Conservation (phyloP, 1,284 basidiomycete species). For the Cryptococcus deneoformans region DNA sequence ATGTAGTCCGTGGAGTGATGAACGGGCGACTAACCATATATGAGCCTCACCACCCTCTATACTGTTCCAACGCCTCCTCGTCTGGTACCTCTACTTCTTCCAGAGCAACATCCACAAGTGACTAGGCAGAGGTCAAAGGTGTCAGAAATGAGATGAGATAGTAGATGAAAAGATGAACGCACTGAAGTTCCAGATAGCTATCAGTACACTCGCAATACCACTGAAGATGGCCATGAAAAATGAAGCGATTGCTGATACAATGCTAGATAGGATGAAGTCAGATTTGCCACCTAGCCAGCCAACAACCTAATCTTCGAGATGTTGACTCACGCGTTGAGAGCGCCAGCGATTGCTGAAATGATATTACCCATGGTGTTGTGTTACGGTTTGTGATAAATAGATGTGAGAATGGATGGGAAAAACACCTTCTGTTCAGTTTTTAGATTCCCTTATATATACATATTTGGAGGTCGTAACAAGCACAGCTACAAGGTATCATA, state of each 20-base stretch:
- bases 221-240: constrained; percentile 36
- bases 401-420: neutral
- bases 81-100: constrained; percentile 11
- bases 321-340: constrained; percentile 17
- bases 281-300: neutral
- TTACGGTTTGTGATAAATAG: neutral
- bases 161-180: constrained; percentile 2
- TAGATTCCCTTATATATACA: too few species aligned
- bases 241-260: constrained; percentile 20
- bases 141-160: neutral
- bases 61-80: constrained; percentile 29
- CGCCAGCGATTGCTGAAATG: constrained; percentile 34
- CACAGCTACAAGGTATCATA: too few species aligned
- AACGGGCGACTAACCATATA: too few species aligned
- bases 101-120: constrained; percentile 30
- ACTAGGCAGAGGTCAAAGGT: constrained; percentile 3
- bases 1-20: too few species aligned
- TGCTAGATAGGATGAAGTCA: neutral
- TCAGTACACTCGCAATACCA: constrained; percentile 32
- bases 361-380: constrained; percentile 28
- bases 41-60: constrained; percentile 25
- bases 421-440: too few species aligned
- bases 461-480: too few species aligned
- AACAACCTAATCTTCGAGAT: neutral
- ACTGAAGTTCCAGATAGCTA: constrained; percentile 37